Conservation (phyloP, 306 rosid species). For the Cyamopsis tetragonoloba region DNA sequence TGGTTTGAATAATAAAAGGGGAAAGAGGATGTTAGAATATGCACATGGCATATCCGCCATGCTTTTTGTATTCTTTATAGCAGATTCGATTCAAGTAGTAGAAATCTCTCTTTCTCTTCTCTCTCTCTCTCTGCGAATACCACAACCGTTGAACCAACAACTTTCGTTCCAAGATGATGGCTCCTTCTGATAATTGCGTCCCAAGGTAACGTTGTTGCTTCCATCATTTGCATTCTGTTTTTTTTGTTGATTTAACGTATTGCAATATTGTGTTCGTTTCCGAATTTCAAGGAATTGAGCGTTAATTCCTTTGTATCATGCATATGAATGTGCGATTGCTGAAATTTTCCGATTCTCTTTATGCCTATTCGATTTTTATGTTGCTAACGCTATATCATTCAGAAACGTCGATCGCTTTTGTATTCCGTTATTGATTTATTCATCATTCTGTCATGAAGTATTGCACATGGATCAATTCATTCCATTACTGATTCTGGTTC, state of each 20-base stretch:
- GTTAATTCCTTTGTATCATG: background rate
- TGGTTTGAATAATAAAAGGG: too few species aligned
- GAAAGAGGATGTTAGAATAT: too few species aligned
- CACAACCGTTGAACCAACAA: too few species aligned
- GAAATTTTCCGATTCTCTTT: background rate
- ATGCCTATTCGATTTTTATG: background rate
- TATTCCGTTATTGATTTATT: background rate
- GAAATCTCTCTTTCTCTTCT: too few species aligned
- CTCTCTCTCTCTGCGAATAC: background rate
- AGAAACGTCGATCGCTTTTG: background rate
- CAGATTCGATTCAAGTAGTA: background rate
- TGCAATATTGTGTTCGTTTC: background rate
- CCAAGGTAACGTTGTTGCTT: constrained; percentile 37
- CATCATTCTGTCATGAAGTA: background rate
- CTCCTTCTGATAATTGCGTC: constrained; percentile 31
- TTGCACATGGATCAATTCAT: background rate
- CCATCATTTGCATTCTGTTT: background rate
- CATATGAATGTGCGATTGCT: background rate
- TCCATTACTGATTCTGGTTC: background rate
- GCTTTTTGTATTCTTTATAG: background rate
- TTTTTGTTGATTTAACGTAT: background rate
- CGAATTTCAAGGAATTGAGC: background rate
- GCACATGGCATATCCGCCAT: constrained; percentile 3
- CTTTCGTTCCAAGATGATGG: constrained; percentile 40
- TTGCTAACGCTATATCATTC: background rate